A percentile compares a stretch with the other conserved stretches of the same genome.
phyloP scores from a whole-genome alignment of 1,284 basidiomycete genomes.

The Thelephora terrestris region DNA sequence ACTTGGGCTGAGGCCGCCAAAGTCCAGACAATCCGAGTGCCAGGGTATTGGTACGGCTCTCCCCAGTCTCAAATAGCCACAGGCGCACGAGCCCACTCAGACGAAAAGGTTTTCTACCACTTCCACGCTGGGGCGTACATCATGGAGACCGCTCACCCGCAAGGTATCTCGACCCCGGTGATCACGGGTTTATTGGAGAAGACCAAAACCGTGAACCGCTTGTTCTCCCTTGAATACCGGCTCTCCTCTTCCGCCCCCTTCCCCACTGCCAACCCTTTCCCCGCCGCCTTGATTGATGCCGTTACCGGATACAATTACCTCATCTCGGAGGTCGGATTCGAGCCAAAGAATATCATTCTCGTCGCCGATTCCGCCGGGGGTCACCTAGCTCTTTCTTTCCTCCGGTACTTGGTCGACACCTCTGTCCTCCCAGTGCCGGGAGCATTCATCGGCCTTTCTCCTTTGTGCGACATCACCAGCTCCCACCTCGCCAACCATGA shows the following conservation, averaged over 20 bases:
- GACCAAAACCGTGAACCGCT: slow-evolving; percentile 17
- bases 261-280: slow-evolving; percentile 28
- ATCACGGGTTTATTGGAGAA: slow-evolving; percentile 12
- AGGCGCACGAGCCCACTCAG: slow-evolving; percentile 27
- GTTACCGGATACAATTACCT: slow-evolving; percentile 37
- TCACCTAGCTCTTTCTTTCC: slow-evolving; percentile 34
- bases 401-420: slow-evolving; percentile 20
- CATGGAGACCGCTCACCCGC: slow-evolving; percentile 28
- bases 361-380: slow-evolving; percentile 48
- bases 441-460: slow-evolving; percentile 43
- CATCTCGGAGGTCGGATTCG: slow-evolving; percentile 26
- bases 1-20: slow-evolving; percentile 30
- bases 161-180: slow-evolving; percentile 21
- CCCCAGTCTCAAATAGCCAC: slow-evolving; percentile 21
- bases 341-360: slow-evolving; percentile 35
- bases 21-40: slow-evolving; percentile 33
- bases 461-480: slow-evolving; percentile 43
- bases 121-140: slow-evolving; percentile 44
- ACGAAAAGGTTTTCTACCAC: slow-evolving; percentile 41
- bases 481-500: slow-evolving; percentile 22
- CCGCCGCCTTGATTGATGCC: slow-evolving; percentile 37
- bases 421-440: slow-evolving; percentile 34
- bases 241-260: slow-evolving; percentile 16
- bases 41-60: slow-evolving; percentile 45
- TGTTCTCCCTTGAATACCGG: slow-evolving; percentile 26